Evolutionary conservation across 805 yeast genomes (phyloP).

Genomic region (Tetrapisispora phaffii): DNA sequence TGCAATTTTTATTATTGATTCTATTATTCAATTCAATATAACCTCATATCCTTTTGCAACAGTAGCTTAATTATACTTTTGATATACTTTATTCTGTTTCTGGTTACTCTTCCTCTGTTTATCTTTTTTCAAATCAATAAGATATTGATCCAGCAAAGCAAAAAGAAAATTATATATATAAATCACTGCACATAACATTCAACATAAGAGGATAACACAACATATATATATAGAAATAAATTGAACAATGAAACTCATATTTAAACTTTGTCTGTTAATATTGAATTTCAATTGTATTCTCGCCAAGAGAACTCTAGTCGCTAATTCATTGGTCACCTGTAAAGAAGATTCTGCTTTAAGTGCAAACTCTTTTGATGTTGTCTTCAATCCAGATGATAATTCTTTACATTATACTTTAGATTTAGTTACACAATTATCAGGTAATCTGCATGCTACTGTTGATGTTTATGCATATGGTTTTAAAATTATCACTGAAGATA

Average conservation of each 20-base stretch:
- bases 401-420: constrained; percentile 62
- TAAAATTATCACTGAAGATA: constrained; percentile 43
- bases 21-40: too few relatives aligned
- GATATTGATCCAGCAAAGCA: too few relatives aligned
- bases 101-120: too few relatives aligned
- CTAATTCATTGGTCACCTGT: constrained; percentile 79
- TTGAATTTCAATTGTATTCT: background rate
- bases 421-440: constrained; percentile 57
- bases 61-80: too few relatives aligned
- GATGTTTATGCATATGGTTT: constrained; percentile 88
- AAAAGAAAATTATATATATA: too few relatives aligned
- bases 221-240: too few relatives aligned
- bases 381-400: constrained; percentile 62
- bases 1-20: too few relatives aligned
- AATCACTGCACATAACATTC: too few relatives aligned
- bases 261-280: background rate
- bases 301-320: constrained; percentile 36
- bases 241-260: background rate
- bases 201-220: too few relatives aligned
- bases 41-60: too few relatives aligned
- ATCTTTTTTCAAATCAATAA: too few relatives aligned
- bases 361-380: constrained; percentile 66
- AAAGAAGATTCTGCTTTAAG: constrained; percentile 66
- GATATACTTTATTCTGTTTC: too few relatives aligned
- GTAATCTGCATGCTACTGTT: constrained; percentile 57